These are phyloP conservation scores for Pichia nakasei DNA, from an alignment of 805 yeast species.

Conservation along the genomic window DNA sequence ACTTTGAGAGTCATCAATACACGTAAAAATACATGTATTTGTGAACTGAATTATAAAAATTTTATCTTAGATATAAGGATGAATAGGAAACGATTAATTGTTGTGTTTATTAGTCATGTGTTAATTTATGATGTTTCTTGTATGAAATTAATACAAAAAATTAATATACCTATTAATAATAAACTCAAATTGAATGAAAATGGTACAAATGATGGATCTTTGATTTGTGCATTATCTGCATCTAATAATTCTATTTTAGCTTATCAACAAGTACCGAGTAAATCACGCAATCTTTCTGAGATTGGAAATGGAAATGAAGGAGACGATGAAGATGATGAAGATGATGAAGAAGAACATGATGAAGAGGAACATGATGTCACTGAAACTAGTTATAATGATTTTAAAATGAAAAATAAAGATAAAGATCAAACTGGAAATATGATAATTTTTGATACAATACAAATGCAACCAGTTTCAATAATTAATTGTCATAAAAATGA, in stretches of 20 bases:
- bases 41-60: conserved; percentile 83
- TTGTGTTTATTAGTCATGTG: conserved; percentile 70
- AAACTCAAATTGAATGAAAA: too few relatives aligned
- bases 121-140: conserved; percentile 86
- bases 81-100: conserved; percentile 75
- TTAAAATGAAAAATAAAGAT: too few relatives aligned
- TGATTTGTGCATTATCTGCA: conserved; percentile 25
- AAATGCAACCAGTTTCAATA: conserved; percentile 68
- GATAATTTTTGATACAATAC: conserved; percentile 67
- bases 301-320: not conserved
- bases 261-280: conserved; percentile 40
- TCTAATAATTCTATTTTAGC: conserved; percentile 43
- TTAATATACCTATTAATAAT: conserved; percentile 33
- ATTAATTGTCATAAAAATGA: conserved; percentile 82
- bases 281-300: not conserved
- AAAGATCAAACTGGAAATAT: conserved; percentile 46
- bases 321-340: not conserved
- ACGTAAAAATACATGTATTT: conserved; percentile 62
- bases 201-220: not conserved
- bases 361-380: too few relatives aligned
- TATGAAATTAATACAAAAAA: conserved; percentile 69
- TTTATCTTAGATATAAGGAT: conserved; percentile 62
- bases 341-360: too few relatives aligned
- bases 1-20: conserved; percentile 78
- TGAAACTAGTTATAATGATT: too few relatives aligned